Percentiles rank a stretch among this genome's conserved stretches.
Evolutionary conservation across 164 flowering plant species (phyloP).

Genomic region (Taxillus chinensis): DNA sequence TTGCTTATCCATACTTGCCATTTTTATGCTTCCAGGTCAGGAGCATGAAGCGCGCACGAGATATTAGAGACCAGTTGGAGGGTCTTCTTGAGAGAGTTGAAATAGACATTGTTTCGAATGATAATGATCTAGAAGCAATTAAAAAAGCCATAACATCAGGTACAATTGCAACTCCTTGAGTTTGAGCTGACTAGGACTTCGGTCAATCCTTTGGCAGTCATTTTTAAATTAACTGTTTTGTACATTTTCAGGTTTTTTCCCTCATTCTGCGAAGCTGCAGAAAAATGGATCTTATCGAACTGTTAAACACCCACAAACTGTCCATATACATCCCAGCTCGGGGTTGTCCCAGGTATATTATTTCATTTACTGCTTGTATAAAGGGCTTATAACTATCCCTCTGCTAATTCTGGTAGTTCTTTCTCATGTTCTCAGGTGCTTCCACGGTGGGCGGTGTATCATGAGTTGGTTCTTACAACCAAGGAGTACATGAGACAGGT

Average conservation of each 20-base stretch:
- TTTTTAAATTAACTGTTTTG: conserved; percentile 6
- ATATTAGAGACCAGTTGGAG: conserved; percentile 84
- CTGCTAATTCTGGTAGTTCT: too few species aligned
- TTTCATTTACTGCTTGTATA: not conserved
- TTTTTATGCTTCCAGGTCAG: conserved; percentile 41
- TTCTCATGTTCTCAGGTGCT: conserved; percentile 33
- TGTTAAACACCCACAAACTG: conserved; percentile 86
- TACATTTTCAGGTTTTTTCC: conserved; percentile 56
- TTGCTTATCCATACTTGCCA: too few species aligned
- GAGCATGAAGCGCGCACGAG: conserved; percentile 97
- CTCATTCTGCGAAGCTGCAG: conserved; percentile 79
- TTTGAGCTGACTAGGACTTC: not conserved
- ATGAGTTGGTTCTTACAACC: conserved; percentile 83
- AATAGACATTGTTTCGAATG: conserved; percentile 54
- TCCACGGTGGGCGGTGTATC: conserved; percentile 91
- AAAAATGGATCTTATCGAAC: conserved; percentile 84
- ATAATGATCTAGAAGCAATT: conserved; percentile 62
- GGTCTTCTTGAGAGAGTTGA: conserved; percentile 91
- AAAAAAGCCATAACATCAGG: conserved; percentile 88
- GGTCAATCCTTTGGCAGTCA: not conserved
- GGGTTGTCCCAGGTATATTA: conserved; percentile 75
- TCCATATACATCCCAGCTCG: conserved; percentile 89
- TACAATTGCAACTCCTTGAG: conserved; percentile 7
- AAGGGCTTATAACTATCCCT: not conserved
- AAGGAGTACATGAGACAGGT: conserved; percentile 97